These are phyloP conservation scores for Magnolia kwangsiensis DNA, from an alignment of 164 flowering plant species.

Conservation along the genomic window DNA sequence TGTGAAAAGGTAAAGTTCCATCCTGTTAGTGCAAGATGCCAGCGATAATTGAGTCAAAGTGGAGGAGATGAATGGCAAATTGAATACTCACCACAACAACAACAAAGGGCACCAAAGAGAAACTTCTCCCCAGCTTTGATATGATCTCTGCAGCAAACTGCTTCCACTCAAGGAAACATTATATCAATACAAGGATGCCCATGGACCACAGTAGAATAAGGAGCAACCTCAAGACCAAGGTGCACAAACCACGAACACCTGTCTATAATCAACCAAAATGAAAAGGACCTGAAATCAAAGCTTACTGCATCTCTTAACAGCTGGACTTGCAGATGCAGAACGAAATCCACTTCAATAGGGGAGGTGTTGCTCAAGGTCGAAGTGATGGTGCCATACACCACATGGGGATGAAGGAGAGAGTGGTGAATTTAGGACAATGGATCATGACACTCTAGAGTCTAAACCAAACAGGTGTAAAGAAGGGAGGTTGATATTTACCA, in stretches of 20 bases:
- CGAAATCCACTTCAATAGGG: constrained; percentile 11
- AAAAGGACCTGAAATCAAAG: constrained; percentile 34
- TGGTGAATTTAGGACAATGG: neutral
- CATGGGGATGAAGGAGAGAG: neutral
- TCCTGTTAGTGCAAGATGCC: constrained; percentile 9
- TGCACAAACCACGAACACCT: constrained; percentile 54
- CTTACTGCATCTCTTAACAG: constrained; percentile 25
- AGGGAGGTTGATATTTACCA: constrained; percentile 60
- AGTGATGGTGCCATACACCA: neutral
- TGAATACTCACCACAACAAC: constrained; percentile 78
- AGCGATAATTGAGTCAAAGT: neutral
- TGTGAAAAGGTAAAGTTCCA: constrained; percentile 25
- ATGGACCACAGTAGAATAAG: constrained; percentile 91
- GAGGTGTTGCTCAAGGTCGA: neutral
- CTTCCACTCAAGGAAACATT: constrained; percentile 80
- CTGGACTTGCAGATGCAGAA: constrained; percentile 15
- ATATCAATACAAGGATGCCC: constrained; percentile 81
- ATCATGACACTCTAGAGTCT: neutral
- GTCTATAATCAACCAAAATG: constrained; percentile 49
- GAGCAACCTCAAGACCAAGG: constrained; percentile 82
- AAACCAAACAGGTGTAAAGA: constrained; percentile 1
- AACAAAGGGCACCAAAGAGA: constrained; percentile 81
- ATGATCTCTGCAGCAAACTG: constrained; percentile 60
- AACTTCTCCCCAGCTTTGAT: constrained; percentile 93
- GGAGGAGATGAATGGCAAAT: neutral